Conservation (phyloP, 2,329 filamentous ascomycete genomes). For the Polychaeton citri region DNA sequence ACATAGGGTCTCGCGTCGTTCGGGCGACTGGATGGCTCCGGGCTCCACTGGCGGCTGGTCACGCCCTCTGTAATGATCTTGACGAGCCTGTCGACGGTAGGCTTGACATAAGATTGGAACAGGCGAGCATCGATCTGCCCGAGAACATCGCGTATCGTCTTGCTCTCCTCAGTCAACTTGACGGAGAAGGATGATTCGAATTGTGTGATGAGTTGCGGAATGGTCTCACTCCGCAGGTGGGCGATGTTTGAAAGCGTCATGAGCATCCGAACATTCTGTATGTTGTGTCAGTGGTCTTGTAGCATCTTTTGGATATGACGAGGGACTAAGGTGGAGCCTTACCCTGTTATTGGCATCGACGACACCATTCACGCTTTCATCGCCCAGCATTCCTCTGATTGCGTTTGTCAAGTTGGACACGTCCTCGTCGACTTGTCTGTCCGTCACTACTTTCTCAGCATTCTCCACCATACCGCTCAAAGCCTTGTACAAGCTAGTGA, state of each 20-base stretch:
- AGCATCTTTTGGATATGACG: not conserved
- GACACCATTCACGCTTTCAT: slow-evolving; percentile 32
- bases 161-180: slow-evolving; percentile 84
- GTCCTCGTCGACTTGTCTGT: slow-evolving; percentile 39
- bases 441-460: slow-evolving; percentile 60
- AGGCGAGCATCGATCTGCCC: slow-evolving; percentile 80
- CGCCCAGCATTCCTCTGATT: slow-evolving; percentile 8
- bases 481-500: slow-evolving; percentile 85
- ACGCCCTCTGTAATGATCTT: slow-evolving; percentile 63
- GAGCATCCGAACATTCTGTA: slow-evolving; percentile 58
- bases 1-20: slow-evolving; percentile 75
- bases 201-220: slow-evolving; percentile 77
- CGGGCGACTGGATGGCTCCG: slow-evolving; percentile 38
- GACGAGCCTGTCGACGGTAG: slow-evolving; percentile 54
- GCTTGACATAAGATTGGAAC: slow-evolving; percentile 83
- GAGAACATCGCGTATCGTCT: slow-evolving; percentile 81
- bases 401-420: slow-evolving; percentile 6
- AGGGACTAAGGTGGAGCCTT: slow-evolving; percentile 18
- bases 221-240: slow-evolving; percentile 63
- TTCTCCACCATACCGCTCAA: slow-evolving; percentile 95
- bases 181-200: slow-evolving; percentile 93
- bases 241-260: slow-evolving; percentile 88
- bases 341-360: slow-evolving; percentile 42
- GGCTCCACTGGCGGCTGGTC: slow-evolving; percentile 56
- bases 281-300: not conserved